Percentiles rank a stretch among this genome's conserved stretches.
These are phyloP conservation scores for Pichia sp. DNA, from an alignment of 1,139 yeast genomes.

Conservation along the genomic window DNA sequence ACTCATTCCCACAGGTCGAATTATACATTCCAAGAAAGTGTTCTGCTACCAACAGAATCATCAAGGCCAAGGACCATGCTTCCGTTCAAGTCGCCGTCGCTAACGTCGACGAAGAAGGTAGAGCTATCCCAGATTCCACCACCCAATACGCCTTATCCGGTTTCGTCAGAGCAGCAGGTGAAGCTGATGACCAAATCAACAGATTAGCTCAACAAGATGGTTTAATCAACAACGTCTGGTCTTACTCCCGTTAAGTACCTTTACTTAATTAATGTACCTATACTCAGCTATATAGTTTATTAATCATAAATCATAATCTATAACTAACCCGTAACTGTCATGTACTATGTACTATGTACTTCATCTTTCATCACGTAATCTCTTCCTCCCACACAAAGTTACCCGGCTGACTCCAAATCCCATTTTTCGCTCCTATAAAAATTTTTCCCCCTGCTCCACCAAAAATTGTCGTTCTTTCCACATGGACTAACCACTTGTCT, in stretches of 20 bases:
- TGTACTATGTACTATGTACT: too few species aligned
- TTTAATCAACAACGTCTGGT: constrained; percentile 97
- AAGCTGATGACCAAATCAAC: constrained; percentile 99
- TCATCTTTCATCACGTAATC: too few species aligned
- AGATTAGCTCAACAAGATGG: constrained; percentile 99
- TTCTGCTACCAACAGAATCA: constrained; percentile 99
- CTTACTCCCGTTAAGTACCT: constrained; percentile 91
- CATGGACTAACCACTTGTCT: too few species aligned
- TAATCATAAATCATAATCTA: too few species aligned
- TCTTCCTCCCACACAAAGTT: too few species aligned
- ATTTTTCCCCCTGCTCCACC: too few species aligned
- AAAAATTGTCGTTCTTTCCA: too few species aligned
- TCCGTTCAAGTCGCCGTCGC: constrained; percentile 93
- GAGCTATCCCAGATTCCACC: constrained; percentile 88
- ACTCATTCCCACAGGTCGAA: constrained; percentile 69
- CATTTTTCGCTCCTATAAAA: too few species aligned
- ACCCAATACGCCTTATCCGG: constrained; percentile 97
- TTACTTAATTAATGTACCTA: too few species aligned
- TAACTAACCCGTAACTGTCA: too few species aligned
- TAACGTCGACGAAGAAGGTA: constrained; percentile 93
- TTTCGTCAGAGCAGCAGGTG: constrained; percentile 88
- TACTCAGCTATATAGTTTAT: too few species aligned
- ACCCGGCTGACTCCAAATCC: too few species aligned
- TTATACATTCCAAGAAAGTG: constrained; percentile 99
- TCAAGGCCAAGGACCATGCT: constrained; percentile 99